Percentiles rank a stretch among this genome's conserved stretches.
These are phyloP conservation scores for Backusella tuberculispora DNA, from an alignment of 192 early-diverging fungal species.

Conservation along the genomic window DNA sequence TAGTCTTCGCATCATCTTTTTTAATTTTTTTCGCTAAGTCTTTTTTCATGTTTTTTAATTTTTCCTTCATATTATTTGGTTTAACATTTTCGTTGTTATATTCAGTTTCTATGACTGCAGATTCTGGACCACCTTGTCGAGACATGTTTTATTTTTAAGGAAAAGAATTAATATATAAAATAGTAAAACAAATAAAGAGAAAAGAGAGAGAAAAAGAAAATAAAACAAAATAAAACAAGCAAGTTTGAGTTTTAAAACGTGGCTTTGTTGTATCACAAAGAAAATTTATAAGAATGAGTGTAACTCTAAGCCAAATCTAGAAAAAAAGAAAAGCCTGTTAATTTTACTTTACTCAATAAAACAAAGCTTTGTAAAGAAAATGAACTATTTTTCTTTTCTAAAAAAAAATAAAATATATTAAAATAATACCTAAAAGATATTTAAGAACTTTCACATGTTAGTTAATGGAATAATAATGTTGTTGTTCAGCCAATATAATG, in stretches of 20 bases:
- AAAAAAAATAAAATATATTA: not conserved
- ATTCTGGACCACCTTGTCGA: no score
- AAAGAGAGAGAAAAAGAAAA: not conserved
- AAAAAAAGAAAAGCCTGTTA: conserved; percentile 11
- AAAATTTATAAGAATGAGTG: not conserved
- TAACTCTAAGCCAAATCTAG: conserved; percentile 4
- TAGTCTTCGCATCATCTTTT: no score
- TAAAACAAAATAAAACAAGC: not conserved
- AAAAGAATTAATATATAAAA: not conserved
- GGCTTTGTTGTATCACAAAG: conserved; percentile 12
- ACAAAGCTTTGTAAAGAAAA: not conserved
- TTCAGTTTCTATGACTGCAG: no score
- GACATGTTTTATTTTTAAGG: not conserved
- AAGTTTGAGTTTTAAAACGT: conserved; percentile 1
- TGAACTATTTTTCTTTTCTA: not conserved
- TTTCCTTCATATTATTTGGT: no score
- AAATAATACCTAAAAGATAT: not conserved
- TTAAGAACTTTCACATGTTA: not conserved
- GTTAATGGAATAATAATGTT: not conserved
- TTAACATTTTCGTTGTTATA: no score
- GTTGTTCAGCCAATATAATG: not conserved
- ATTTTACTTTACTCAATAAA: not conserved
- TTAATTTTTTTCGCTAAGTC: no score
- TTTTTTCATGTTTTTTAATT: no score
- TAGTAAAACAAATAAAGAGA: conserved; percentile 4